Evolutionary conservation across 768 basidiomycete species (phyloP).

Genomic region (Phanerochaete sordida): DNA sequence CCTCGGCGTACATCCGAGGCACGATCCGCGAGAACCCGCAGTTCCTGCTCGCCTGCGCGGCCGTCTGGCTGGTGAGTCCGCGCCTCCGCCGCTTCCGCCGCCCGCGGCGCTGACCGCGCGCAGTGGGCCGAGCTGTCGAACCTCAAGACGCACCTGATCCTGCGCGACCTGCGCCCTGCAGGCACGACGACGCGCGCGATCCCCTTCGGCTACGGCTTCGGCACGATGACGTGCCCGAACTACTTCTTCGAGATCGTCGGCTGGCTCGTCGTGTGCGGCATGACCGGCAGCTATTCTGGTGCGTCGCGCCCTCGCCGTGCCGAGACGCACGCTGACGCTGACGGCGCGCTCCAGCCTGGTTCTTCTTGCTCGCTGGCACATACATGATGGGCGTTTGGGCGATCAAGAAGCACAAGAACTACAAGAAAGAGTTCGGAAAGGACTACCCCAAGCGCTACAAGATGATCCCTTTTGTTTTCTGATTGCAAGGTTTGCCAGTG

Average conservation of each 20-base stretch:
- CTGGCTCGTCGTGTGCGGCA: slow-evolving; percentile 66
- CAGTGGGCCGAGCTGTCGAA: slow-evolving; percentile 89
- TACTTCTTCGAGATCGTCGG: slow-evolving; percentile 88
- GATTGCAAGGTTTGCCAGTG: not conserved
- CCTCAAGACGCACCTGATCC: slow-evolving; percentile 73
- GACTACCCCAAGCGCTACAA: slow-evolving; percentile 79
- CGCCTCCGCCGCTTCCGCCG: too few species aligned
- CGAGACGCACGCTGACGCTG: not conserved
- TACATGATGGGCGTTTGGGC: slow-evolving; percentile 87
- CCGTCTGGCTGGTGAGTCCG: slow-evolving; percentile 70
- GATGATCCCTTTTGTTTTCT: slow-evolving; percentile 74
- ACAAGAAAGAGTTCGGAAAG: slow-evolving; percentile 92
- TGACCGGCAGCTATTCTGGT: slow-evolving; percentile 81
- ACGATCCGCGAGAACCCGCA: slow-evolving; percentile 60
- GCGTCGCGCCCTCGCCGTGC: slow-evolving; percentile 26
- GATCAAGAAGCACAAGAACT: slow-evolving; percentile 80
- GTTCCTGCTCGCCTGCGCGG: slow-evolving; percentile 65
- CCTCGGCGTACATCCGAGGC: slow-evolving; percentile 57
- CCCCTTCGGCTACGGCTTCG: slow-evolving; percentile 91
- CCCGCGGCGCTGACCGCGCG: too few species aligned
- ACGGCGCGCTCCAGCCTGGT: slow-evolving; percentile 37
- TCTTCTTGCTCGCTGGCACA: slow-evolving; percentile 62
- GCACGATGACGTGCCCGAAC: slow-evolving; percentile 84
- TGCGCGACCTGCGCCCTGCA: slow-evolving; percentile 79
- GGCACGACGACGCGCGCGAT: slow-evolving; percentile 79